Evolutionary conservation across 2,329 filamentous ascomycete genomes (phyloP), one percentile per base, ranked within the genome.

Genomic region (Clonostachys rhizophaga): DNA sequence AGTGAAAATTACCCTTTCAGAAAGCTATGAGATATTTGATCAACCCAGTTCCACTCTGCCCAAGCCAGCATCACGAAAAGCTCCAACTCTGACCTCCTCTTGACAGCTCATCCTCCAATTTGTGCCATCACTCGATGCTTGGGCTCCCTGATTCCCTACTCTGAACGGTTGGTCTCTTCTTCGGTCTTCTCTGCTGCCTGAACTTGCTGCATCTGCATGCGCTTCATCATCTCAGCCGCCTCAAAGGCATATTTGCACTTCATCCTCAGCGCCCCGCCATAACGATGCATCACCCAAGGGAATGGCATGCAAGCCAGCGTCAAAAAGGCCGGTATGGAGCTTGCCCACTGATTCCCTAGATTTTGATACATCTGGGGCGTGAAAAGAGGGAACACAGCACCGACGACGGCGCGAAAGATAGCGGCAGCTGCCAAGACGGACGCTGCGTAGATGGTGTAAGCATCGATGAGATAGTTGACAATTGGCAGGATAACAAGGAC

Each of bases 341-440:
- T 79, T 0, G 84, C 87, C 87, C 86, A 90, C 65, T 89, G 84
- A 42, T 86, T 81, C 35, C 86, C 84, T 3, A 84, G 68, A 42
- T 68, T 65, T 2, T 64, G 36, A 58, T 76, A 78, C 71, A 78
- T 76, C 12, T 63, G 45, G 0, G 69, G 71, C 1, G 83, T 85
- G 62, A 88, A 88, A 1, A 57, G 47, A 4, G 54, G 52, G 8
- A 57, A 36, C 2, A 54, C 39, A 1, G 54, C 55, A n/a, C 49
- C 55, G 17, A 44, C 52, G 0, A 79, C 56, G 9, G 57, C 64
- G 8, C 80, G 62, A 4, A 83, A 56, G 3, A 83, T 70, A 0
- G 78, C 79, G 51, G 69, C 81, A 0, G 79, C 80, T 1, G 83
- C 81, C 3, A 84, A 72, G 1, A 64, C 66, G 4, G 58, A 63